These are phyloP conservation scores for Boletus subcaerulescens DNA, from an alignment of 768 basidiomycete genomes.

Conservation along the genomic window DNA sequence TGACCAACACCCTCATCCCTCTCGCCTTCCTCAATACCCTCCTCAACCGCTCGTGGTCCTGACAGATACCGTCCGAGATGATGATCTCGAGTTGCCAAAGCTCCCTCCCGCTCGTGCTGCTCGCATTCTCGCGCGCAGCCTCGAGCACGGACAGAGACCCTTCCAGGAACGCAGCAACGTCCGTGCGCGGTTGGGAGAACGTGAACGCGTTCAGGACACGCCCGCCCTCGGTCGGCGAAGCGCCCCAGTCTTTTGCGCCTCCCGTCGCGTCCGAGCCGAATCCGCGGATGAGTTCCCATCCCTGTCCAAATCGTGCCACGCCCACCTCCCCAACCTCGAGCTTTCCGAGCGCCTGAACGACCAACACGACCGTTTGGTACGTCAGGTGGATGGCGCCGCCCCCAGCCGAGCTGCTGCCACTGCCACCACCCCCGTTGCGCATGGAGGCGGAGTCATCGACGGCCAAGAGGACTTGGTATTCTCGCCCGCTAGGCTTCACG, in stretches of 20 bases:
- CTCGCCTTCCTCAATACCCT: slow-evolving; percentile 79
- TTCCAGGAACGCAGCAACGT: slow-evolving; percentile 81
- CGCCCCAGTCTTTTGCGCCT: slow-evolving; percentile 40
- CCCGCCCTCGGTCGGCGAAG: slow-evolving; percentile 26
- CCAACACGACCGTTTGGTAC: slow-evolving; percentile 88
- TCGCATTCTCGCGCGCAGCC: slow-evolving; percentile 66
- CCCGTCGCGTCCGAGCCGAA: slow-evolving; percentile 87
- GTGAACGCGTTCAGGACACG: slow-evolving; percentile 76
- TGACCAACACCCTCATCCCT: slow-evolving; percentile 90
- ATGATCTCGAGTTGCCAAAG: slow-evolving; percentile 98
- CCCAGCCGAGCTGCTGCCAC: background rate
- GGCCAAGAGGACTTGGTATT: slow-evolving; percentile 93
- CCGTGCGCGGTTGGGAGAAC: slow-evolving; percentile 87
- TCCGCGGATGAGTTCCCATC: slow-evolving; percentile 83
- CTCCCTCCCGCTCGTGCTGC: slow-evolving; percentile 63
- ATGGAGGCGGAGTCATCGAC: slow-evolving; percentile 97
- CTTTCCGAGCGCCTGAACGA: slow-evolving; percentile 84
- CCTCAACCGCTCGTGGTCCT: slow-evolving; percentile 86
- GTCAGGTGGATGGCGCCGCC: slow-evolving; percentile 70
- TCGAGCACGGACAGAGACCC: slow-evolving; percentile 72
- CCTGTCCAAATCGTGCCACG: slow-evolving; percentile 86
- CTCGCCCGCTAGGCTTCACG: slow-evolving; percentile 88
- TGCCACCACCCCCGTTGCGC: slow-evolving; percentile 33
- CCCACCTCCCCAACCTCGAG: slow-evolving; percentile 96
- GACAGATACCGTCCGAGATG: slow-evolving; percentile 98